Conservation (phyloP, 2,329 filamentous ascomycete species). For the Cyphellophora attinorum region DNA sequence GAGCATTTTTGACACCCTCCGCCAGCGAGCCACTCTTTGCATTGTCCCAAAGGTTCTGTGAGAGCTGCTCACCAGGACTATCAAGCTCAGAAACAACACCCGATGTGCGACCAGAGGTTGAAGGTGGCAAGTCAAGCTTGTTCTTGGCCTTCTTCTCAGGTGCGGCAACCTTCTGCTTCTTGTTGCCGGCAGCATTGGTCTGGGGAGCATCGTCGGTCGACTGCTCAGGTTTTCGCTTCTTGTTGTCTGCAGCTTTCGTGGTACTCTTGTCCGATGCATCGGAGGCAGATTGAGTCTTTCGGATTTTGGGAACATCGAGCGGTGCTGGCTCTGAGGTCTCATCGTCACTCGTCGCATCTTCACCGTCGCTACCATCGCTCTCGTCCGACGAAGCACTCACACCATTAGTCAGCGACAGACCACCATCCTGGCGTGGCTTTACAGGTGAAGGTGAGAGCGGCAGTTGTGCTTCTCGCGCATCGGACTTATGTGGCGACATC, state of each 20-base stretch:
- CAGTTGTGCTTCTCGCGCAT: constrained; percentile 5
- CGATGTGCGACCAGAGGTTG: constrained; percentile 1
- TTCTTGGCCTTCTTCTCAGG: constrained; percentile 1
- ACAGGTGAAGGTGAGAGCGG: constrained; percentile 7
- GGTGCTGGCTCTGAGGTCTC: not conserved
- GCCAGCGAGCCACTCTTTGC: constrained; percentile 2
- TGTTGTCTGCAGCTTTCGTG: not conserved
- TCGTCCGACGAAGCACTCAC: not conserved
- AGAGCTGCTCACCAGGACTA: constrained; percentile 16
- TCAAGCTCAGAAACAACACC: constrained; percentile 7
- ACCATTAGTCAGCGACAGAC: not conserved
- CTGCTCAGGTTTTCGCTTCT: not conserved
- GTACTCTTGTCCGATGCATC: not conserved
- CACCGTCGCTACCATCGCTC: not conserved
- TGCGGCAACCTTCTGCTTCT: not conserved
- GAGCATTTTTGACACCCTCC: not conserved
- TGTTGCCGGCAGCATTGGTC: not conserved
- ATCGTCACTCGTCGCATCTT: not conserved
- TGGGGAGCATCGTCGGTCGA: not conserved
- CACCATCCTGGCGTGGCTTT: constrained; percentile 8
- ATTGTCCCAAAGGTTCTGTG: constrained; percentile 11
- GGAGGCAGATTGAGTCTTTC: not conserved
- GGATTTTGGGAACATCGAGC: not conserved
- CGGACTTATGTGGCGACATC: constrained; percentile 9
- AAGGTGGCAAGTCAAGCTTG: not conserved